These are phyloP conservation scores for Astrephomene gubernaculifera DNA, from an alignment of 139 green algal genomes.

Conservation along the genomic window DNA sequence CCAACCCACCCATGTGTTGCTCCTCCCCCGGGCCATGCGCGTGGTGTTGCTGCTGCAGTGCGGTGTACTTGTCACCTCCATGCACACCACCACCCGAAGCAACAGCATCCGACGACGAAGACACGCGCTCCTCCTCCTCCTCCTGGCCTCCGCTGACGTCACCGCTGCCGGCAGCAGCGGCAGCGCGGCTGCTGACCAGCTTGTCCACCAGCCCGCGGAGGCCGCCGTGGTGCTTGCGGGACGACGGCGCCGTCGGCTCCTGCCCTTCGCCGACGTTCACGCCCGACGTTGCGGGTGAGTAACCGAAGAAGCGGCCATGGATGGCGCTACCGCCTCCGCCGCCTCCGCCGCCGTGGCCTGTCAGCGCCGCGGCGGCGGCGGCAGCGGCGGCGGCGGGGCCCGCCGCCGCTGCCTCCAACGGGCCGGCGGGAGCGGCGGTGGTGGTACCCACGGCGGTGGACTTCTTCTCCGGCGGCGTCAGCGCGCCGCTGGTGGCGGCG, in stretches of 20 bases:
- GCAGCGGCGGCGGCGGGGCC: neutral
- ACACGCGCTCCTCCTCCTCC: neutral
- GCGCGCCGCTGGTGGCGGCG: neutral
- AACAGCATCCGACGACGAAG: too few relatives aligned
- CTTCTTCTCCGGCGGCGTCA: too few relatives aligned
- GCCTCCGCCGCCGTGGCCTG: neutral
- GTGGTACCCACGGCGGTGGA: neutral
- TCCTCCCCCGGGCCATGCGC: too few relatives aligned
- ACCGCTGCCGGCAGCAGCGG: neutral
- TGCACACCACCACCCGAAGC: neutral
- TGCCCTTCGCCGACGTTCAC: neutral
- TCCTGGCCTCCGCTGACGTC: conserved; percentile 1
- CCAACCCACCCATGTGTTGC: conserved; percentile 9
- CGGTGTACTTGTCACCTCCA: neutral
- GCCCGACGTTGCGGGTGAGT: neutral
- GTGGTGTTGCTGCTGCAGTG: neutral
- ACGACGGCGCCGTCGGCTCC: neutral
- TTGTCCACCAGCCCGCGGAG: neutral
- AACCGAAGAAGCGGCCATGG: conserved; percentile 3
- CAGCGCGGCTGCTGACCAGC: conserved; percentile 3
- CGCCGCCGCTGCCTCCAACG: too few relatives aligned
- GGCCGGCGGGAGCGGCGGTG: too few relatives aligned
- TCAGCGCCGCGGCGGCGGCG: neutral
- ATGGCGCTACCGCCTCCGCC: neutral
- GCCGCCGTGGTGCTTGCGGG: neutral